phyloP scores from a whole-genome alignment of 2,329 filamentous ascomycete species.

The Ilyonectria mors-panacis region DNA sequence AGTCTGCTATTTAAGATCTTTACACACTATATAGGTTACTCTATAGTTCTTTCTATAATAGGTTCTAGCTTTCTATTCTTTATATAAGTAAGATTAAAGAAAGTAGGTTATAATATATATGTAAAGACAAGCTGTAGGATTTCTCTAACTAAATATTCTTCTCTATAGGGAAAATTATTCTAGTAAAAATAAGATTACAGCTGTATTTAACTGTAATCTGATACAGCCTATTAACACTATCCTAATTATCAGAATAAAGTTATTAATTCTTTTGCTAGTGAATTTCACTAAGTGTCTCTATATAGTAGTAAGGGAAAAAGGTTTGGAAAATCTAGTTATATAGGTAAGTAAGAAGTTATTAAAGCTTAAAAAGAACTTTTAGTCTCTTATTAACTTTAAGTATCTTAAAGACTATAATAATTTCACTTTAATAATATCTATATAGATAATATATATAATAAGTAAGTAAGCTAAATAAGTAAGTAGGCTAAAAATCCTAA shows the following conservation, averaged over 20 bases:
- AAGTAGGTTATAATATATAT: background rate
- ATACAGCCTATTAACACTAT: slow-evolving; percentile 8
- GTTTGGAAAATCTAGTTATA: background rate
- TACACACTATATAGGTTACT: background rate
- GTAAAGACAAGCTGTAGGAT: background rate
- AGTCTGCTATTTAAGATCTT: background rate
- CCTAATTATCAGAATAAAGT: slow-evolving; percentile 7
- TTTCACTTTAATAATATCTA: too few relatives aligned
- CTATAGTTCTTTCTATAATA: background rate
- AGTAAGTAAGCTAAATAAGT: too few relatives aligned
- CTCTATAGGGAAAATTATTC: slow-evolving; percentile 11
- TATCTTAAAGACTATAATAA: too few relatives aligned
- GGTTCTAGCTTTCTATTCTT: too few relatives aligned
- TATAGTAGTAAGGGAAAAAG: background rate
- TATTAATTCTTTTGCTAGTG: background rate
- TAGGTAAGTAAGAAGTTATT: background rate
- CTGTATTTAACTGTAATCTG: slow-evolving; percentile 5
- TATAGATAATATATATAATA: too few relatives aligned
- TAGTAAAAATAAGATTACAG: background rate
- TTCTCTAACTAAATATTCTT: slow-evolving; percentile 7
- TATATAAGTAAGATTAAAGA: background rate
- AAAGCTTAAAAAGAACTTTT: too few relatives aligned
- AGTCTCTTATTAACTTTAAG: too few relatives aligned
- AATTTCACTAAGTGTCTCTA: slow-evolving; percentile 1
- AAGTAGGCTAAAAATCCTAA: too few relatives aligned